These are phyloP conservation scores for Boechera retrofracta DNA, from an alignment of 345 rosid species.

Conservation along the genomic window DNA sequence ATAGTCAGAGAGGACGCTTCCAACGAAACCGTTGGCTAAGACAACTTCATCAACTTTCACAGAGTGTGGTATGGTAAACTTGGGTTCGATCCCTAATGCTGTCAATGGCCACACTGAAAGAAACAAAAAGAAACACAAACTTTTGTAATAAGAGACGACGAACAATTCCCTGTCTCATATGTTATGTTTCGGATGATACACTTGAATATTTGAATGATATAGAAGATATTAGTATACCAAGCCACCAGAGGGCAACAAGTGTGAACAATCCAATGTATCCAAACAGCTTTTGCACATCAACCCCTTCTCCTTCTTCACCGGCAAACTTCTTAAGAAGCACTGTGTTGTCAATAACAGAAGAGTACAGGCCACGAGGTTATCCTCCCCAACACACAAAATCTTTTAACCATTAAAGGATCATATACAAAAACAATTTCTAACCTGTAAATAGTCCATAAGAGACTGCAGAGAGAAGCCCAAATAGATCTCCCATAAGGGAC, in stretches of 20 bases:
- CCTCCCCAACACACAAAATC: neutral
- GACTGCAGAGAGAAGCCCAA: slow-evolving; percentile 96
- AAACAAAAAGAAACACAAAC: slow-evolving; percentile 25
- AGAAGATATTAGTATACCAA: slow-evolving; percentile 62
- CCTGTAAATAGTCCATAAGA: slow-evolving; percentile 97
- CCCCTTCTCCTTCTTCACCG: slow-evolving; percentile 95
- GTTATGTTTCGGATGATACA: neutral
- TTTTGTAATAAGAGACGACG: neutral
- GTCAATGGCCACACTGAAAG: slow-evolving; percentile 92
- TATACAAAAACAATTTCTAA: slow-evolving; percentile 2
- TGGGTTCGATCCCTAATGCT: slow-evolving; percentile 96
- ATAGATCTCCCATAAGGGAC: slow-evolving; percentile 92
- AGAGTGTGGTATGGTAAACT: slow-evolving; percentile 92
- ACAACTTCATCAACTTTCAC: slow-evolving; percentile 93
- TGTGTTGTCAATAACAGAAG: slow-evolving; percentile 45
- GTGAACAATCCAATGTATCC: slow-evolving; percentile 98
- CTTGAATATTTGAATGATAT: neutral
- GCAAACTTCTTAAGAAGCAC: slow-evolving; percentile 96
- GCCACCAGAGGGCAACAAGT: slow-evolving; percentile 99
- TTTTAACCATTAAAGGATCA: neutral
- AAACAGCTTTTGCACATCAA: slow-evolving; percentile 94
- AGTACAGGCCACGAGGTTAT: neutral
- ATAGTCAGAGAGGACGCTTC: slow-evolving; percentile 98
- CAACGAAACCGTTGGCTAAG: slow-evolving; percentile 88
- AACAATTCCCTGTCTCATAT: neutral